Evolutionary conservation across 2,329 filamentous ascomycete species (phyloP).

Genomic region (Pezicula neosporulosa): DNA sequence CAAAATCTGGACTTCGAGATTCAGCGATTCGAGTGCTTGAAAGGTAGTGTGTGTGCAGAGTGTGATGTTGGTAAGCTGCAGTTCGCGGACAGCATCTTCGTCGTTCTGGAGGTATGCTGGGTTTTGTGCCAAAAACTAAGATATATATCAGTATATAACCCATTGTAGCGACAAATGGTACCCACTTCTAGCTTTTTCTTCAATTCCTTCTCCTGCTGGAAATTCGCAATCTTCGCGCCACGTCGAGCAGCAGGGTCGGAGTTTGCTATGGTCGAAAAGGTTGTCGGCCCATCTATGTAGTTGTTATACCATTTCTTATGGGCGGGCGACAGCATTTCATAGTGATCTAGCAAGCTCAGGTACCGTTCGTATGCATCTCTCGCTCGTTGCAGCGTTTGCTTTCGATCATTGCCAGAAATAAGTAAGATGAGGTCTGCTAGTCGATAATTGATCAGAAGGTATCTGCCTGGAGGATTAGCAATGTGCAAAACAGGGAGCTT

Average conservation of each 20-base stretch:
- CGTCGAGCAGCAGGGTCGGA: constrained; percentile 65
- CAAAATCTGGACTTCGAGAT: constrained; percentile 80
- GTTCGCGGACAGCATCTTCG: constrained; percentile 76
- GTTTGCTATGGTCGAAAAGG: constrained; percentile 68
- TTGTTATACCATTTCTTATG: constrained; percentile 68
- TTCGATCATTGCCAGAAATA: constrained; percentile 60
- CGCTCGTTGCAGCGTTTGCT: constrained; percentile 57
- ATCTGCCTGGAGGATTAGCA: constrained; percentile 39
- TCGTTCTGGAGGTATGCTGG: constrained; percentile 65
- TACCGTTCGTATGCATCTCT: constrained; percentile 75
- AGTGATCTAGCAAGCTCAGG: constrained; percentile 72
- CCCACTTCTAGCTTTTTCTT: constrained; percentile 73
- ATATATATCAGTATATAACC: constrained; percentile 21
- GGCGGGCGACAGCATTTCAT: constrained; percentile 63
- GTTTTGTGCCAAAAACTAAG: constrained; percentile 55
- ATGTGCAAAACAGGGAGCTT: not conserved
- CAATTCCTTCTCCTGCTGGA: constrained; percentile 80
- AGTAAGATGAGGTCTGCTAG: constrained; percentile 77
- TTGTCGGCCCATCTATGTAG: constrained; percentile 68
- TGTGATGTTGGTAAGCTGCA: constrained; percentile 73
- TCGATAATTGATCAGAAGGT: constrained; percentile 74
- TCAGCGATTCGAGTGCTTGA: constrained; percentile 81
- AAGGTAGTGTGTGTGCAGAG: constrained; percentile 78
- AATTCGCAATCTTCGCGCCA: constrained; percentile 82
- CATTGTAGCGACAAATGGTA: not conserved